A percentile compares a stretch with the other conserved stretches of the same genome.
phyloP scores from a whole-genome alignment of 495 filamentous ascomycete species.

The Neurospora sp. region DNA sequence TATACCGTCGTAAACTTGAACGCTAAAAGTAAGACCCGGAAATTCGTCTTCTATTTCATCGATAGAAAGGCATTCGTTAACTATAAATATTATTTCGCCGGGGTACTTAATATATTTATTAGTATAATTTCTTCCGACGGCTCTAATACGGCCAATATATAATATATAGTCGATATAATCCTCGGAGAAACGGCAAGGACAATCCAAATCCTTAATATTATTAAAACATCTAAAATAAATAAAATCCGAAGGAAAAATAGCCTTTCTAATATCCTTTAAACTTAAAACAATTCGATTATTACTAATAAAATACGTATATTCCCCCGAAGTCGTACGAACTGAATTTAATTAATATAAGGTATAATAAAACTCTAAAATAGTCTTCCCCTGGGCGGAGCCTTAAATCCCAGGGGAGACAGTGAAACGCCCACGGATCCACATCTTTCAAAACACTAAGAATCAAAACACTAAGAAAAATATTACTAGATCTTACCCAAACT shows the following conservation, averaged over 20 bases:
- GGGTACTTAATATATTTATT: no score
- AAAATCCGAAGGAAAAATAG: background rate
- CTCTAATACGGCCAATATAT: background rate
- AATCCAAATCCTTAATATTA: background rate
- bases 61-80: no score
- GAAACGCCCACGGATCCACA: no score
- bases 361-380: background rate
- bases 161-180: background rate
- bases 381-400: no score
- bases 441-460: no score
- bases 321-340: background rate
- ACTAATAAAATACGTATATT: background rate
- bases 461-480: no score
- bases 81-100: no score
- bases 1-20: no score
- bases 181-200: background rate
- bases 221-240: background rate
- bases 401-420: no score
- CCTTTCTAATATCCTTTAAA: background rate
- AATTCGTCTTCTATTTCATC: no score
- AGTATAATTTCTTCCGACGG: background rate
- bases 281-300: background rate
- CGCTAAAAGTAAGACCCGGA: rapidly evolving
- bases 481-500: no score
- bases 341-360: background rate